Conservation (phyloP, 345 rosid species). For the Erodium maritimum region DNA sequence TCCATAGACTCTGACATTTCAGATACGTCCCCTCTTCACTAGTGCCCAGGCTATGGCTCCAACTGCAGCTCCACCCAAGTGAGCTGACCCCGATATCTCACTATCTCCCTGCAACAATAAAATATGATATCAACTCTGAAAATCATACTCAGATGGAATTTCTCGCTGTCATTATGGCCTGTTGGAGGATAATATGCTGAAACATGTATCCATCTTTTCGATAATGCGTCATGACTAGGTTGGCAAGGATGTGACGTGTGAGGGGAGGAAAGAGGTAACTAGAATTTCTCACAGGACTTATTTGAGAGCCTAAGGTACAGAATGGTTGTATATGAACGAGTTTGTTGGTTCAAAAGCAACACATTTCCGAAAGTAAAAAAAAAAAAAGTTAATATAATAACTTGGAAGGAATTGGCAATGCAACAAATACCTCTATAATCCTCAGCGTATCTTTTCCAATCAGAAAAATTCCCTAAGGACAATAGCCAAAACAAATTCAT, state of each 20-base stretch:
- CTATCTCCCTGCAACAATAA: slow-evolving; percentile 46
- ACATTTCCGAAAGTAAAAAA: background rate
- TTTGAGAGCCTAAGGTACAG: background rate
- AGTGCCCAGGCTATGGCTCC: slow-evolving; percentile 71
- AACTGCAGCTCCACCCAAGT: slow-evolving; percentile 90
- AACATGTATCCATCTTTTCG: no score
- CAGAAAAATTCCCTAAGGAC: slow-evolving; percentile 51
- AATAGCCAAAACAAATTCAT: background rate
- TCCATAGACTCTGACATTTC: no score
- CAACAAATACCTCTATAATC: slow-evolving; percentile 42
- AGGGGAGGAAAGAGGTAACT: no score
- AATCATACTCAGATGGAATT: background rate
- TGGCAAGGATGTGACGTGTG: no score
- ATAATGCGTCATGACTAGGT: background rate
- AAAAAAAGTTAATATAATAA: no score
- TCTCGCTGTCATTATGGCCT: no score
- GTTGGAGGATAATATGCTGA: no score
- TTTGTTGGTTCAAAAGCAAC: background rate
- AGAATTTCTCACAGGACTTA: no score
- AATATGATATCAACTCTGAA: background rate
- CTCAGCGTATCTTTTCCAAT: slow-evolving; percentile 61
- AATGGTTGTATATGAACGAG: background rate
- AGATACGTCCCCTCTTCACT: slow-evolving; percentile 51
- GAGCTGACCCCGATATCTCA: slow-evolving; percentile 80
- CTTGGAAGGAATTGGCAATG: background rate